Conservation (phyloP, 2,329 filamentous ascomycete genomes). For the Arthrobotrys sphaeroides region DNA sequence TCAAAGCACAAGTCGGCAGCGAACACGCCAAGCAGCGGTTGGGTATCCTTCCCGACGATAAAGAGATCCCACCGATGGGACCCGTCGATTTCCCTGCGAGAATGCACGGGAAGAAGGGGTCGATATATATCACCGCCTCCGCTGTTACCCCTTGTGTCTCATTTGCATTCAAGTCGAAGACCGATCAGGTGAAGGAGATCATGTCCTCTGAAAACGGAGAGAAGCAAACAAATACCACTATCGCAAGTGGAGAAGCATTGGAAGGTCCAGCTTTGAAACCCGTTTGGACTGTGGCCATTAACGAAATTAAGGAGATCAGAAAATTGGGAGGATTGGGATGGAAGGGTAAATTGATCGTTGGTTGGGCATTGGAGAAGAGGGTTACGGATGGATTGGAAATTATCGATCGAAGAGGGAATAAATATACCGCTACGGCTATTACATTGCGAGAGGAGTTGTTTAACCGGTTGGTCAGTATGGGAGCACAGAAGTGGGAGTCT, state of each 20-base stretch:
- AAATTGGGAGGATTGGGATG: conserved; percentile 84
- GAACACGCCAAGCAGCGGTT: conserved; percentile 74
- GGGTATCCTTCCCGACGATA: conserved; percentile 71
- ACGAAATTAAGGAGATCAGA: conserved; percentile 76
- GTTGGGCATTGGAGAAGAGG: conserved; percentile 78
- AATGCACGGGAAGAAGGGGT: conserved; percentile 75
- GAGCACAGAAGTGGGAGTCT: conserved; percentile 82
- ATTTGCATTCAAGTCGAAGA: conserved; percentile 72
- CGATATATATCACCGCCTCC: conserved; percentile 74
- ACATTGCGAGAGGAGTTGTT: conserved; percentile 79
- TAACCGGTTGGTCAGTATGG: conserved; percentile 79
- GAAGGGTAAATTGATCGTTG: conserved; percentile 84
- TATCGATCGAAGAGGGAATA: conserved; percentile 59
- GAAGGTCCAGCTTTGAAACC: conserved; percentile 60
- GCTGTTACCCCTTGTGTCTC: conserved; percentile 70
- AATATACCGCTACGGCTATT: conserved; percentile 75
- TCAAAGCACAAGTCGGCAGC: conserved; percentile 72
- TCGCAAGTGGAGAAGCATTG: conserved; percentile 60
- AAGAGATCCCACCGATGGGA: conserved; percentile 66
- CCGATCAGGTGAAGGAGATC: conserved; percentile 45
- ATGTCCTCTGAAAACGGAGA: conserved; percentile 62
- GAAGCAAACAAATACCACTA: conserved; percentile 65
- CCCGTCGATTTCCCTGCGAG: conserved; percentile 80
- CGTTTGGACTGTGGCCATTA: conserved; percentile 75
- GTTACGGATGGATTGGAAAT: conserved; percentile 80